Percentiles rank a stretch among this genome's conserved stretches.
These are phyloP conservation scores for Inga oerstediana DNA, from an alignment of 306 rosid species.

Conservation along the genomic window DNA sequence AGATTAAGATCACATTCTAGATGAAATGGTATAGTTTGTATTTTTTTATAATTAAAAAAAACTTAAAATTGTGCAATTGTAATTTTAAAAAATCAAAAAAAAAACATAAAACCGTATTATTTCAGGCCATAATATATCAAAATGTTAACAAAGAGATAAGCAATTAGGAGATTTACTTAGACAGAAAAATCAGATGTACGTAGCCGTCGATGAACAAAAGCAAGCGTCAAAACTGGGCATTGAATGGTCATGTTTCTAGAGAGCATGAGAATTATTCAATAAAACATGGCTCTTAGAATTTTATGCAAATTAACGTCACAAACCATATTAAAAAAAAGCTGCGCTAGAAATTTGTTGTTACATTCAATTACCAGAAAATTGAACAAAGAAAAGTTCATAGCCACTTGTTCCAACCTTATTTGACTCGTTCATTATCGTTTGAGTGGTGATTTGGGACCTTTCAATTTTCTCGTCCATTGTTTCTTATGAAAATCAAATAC, in stretches of 20 bases:
- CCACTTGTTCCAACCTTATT: background rate
- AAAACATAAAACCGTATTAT: too few relatives aligned
- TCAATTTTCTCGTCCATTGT: background rate
- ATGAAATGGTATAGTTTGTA: too few relatives aligned
- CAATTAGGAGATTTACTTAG: too few relatives aligned
- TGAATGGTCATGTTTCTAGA: slow-evolving; percentile 56
- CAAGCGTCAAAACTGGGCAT: slow-evolving; percentile 26
- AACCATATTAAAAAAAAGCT: background rate
- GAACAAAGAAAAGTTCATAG: background rate
- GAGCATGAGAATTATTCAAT: slow-evolving; percentile 46
- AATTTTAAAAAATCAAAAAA: too few relatives aligned
- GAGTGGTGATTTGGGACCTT: background rate
- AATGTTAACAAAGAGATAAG: too few relatives aligned
- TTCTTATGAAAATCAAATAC: too few relatives aligned
- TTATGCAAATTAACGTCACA: background rate
- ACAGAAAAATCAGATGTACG: too few relatives aligned
- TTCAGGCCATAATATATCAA: too few relatives aligned
- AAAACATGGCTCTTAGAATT: background rate
- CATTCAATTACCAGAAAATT: slow-evolving; percentile 17
- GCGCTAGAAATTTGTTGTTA: background rate
- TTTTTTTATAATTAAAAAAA: too few relatives aligned
- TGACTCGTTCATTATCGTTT: background rate
- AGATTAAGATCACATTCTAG: too few relatives aligned
- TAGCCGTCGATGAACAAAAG: too few relatives aligned
- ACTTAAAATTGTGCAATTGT: too few relatives aligned